Evolutionary conservation across 345 rosid genomes (phyloP).

Genomic region (Trapa incisa): DNA sequence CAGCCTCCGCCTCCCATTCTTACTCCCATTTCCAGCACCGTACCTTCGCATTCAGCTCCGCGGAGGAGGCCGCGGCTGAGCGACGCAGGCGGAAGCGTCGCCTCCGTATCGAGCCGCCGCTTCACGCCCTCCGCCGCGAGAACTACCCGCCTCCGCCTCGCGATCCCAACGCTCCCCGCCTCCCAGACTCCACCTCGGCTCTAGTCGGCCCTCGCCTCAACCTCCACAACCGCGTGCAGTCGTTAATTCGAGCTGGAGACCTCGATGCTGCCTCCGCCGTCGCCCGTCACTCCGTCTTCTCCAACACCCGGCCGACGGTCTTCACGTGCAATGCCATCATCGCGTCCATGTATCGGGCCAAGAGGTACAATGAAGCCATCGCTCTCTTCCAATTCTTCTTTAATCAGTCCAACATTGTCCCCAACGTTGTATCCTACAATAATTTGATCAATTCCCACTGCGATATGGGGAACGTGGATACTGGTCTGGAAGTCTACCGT

Average conservation of each 20-base stretch:
- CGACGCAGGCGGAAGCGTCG: conserved; percentile 88
- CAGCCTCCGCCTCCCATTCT: conserved; percentile 4
- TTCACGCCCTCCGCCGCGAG: conserved; percentile 65
- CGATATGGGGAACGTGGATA: conserved; percentile 69
- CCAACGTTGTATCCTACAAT: conserved; percentile 86
- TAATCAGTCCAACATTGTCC: conserved; percentile 64
- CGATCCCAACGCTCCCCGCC: conserved; percentile 71
- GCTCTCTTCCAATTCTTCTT: conserved; percentile 74
- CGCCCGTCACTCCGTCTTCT: conserved; percentile 61
- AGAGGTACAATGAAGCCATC: conserved; percentile 61
- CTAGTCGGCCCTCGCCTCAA: conserved; percentile 73
- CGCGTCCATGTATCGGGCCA: conserved; percentile 89
- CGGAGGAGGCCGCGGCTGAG: conserved; percentile 93
- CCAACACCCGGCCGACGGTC: conserved; percentile 66
- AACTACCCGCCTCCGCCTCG: conserved; percentile 26
- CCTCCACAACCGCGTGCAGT: conserved; percentile 84
- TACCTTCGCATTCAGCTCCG: conserved; percentile 61
- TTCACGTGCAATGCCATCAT: conserved; percentile 95
- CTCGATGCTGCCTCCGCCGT: conserved; percentile 74
- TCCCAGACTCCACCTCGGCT: conserved; percentile 68
- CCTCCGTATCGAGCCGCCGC: conserved; percentile 85
- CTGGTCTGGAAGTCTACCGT: conserved; percentile 55
- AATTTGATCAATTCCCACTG: conserved; percentile 80
- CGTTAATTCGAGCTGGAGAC: conserved; percentile 77
- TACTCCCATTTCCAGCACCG: conserved; percentile 19